Base-by-base conservation (phyloP, 2,329 filamentous ascomycete genomes). In the Fusarium cyanostomum region DNA sequence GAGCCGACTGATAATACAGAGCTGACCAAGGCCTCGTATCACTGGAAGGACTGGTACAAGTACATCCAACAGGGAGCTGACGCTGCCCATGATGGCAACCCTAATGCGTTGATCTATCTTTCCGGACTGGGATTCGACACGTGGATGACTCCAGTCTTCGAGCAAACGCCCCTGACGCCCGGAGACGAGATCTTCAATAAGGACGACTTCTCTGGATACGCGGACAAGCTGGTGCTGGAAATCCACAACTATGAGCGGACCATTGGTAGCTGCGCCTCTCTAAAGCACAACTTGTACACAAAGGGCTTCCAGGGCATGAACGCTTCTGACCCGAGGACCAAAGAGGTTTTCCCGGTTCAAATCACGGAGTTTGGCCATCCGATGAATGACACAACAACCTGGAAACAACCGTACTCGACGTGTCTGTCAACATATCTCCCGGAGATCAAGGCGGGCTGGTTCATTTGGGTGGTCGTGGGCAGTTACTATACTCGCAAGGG, bases 91-190 rank as follows among this genome's bases (percentile, higher is more conserved):
- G 70, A 69, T 2, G 80, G 80, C 16, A 85, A 87, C 72, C 75
- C 80, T 0, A 74, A 79, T 62, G 72, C 83, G 5, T 74, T 87
- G 16, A 82, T 88, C 65, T 85, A 87, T 74, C 77, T 87, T 15
- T 86, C 84, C 8, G 85, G 85, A 0, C 76, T 87, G 11, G 79
- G 81, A 69, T 87, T 79, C 74, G 84, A 86, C 72, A 85, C 82
- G 0, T 82, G 77, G 37, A 71, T 87, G 15, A 78, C 78, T 4
- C 82, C 83, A 13, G 77, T 87, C 7, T 79, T 83, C 16, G 73
- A 76, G 10, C 82, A 80, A 11, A 78, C 78, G 0, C 78, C 81
- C 4, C 75, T 86, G 9, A 77, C 78, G 11, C 81, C 82, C 1
- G 79, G 81, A 24, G 79, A 73, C n/a, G 72, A 45, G 13, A 78